Evolutionary conservation across 805 yeast genomes (phyloP).

Genomic region (Kodamaea lidongshanica): DNA sequence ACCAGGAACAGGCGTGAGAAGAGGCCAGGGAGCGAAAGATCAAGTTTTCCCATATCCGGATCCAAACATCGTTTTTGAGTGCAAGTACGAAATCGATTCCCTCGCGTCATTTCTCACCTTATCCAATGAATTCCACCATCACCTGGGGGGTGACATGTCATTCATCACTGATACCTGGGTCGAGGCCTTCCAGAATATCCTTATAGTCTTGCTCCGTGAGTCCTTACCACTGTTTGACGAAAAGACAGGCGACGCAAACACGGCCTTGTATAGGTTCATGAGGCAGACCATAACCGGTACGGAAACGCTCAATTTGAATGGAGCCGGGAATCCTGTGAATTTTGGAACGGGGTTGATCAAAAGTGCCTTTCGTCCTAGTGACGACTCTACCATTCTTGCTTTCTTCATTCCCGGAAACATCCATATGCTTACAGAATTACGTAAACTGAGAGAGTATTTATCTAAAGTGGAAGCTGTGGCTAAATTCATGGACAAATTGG

Average conservation of each 20-base stretch:
- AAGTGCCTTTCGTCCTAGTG: slow-evolving; percentile 83
- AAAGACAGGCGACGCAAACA: slow-evolving; percentile 41
- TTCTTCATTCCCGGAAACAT: slow-evolving; percentile 84
- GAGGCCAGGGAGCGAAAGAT: slow-evolving; percentile 53
- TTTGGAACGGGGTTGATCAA: slow-evolving; percentile 64
- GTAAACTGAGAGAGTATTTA: slow-evolving; percentile 6
- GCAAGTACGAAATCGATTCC: slow-evolving; percentile 85
- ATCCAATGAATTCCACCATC: slow-evolving; percentile 60
- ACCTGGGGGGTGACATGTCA: slow-evolving; percentile 43
- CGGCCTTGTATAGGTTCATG: slow-evolving; percentile 60
- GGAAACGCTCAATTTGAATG: slow-evolving; percentile 73
- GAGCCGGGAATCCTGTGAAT: slow-evolving; percentile 80
- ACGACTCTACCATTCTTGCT: slow-evolving; percentile 77
- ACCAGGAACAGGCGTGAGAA: slow-evolving; percentile 39
- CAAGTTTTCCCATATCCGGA: slow-evolving; percentile 63
- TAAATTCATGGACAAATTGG: slow-evolving; percentile 19
- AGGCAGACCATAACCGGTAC: slow-evolving; percentile 70
- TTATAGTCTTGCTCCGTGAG: slow-evolving; percentile 54
- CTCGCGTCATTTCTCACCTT: slow-evolving; percentile 75
- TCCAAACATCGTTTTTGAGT: slow-evolving; percentile 72
- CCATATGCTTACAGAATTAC: slow-evolving; percentile 31
- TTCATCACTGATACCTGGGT: slow-evolving; percentile 51
- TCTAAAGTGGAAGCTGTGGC: slow-evolving; percentile 3
- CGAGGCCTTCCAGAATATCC: slow-evolving; percentile 46
- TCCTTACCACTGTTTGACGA: slow-evolving; percentile 53